These are phyloP conservation scores for Rhizophagus clarus DNA, from an alignment of 192 early-diverging fungal genomes.

Conservation along the genomic window DNA sequence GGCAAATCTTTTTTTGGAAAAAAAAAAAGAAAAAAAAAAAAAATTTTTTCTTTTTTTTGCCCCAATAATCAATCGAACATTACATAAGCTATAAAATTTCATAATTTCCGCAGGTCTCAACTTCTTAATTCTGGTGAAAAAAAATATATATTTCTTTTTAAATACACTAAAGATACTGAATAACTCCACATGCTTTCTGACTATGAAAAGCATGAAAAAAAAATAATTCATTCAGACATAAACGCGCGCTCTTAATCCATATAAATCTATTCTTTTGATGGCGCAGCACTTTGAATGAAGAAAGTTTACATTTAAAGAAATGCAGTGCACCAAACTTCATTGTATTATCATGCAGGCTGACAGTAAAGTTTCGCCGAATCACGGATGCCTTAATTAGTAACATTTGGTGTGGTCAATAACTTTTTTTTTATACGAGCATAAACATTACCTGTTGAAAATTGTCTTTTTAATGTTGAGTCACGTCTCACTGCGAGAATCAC, in stretches of 20 bases:
- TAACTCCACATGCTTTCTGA: too few species aligned
- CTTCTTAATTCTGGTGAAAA: too few species aligned
- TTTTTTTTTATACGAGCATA: constrained; percentile 10
- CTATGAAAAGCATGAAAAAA: too few species aligned
- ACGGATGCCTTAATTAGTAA: background rate
- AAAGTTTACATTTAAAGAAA: background rate
- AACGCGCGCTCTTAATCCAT: background rate
- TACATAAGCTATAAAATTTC: too few species aligned
- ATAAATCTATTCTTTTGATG: background rate
- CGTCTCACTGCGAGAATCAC: background rate
- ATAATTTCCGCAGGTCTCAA: too few species aligned
- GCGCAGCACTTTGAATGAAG: background rate
- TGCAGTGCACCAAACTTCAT: background rate
- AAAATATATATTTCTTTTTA: too few species aligned
- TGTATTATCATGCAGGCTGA: background rate
- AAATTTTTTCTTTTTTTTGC: too few species aligned
- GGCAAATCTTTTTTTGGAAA: too few species aligned
- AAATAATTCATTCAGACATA: background rate
- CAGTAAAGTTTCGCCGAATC: background rate
- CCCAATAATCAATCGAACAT: too few species aligned
- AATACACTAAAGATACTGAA: too few species aligned
- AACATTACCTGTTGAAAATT: background rate
- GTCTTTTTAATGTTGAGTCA: constrained; percentile 14
- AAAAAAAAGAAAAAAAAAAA: too few species aligned
- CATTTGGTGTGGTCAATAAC: constrained; percentile 17